Percentiles rank a stretch among this genome's conserved stretches.
Conservation (phyloP, 805 yeast genomes). For the Sungouiella blattae region DNA sequence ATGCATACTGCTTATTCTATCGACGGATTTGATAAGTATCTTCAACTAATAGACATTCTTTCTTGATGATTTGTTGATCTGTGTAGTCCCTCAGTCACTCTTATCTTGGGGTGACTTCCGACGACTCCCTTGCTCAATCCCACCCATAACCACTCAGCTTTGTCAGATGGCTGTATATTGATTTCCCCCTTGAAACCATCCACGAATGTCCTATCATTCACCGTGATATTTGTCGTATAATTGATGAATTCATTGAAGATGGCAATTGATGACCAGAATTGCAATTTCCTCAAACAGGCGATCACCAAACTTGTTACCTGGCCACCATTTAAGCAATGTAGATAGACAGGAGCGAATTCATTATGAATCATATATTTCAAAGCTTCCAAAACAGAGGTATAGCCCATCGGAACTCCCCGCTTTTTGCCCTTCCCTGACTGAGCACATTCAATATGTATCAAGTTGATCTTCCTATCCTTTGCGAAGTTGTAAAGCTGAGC, state of each 20-base stretch:
- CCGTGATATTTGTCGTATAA: conserved; percentile 72
- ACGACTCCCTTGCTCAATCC: conserved; percentile 60
- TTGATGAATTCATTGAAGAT: conserved; percentile 81
- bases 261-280: conserved; percentile 86
- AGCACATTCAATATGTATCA: conserved; percentile 66
- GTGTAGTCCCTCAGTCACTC: conserved; percentile 21
- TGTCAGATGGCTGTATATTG: conserved; percentile 39
- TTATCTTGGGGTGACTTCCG: conserved; percentile 52
- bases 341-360: conserved; percentile 64
- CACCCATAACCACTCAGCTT: conserved; percentile 64
- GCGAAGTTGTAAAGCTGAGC: conserved; percentile 52
- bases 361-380: conserved; percentile 60
- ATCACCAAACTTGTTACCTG: conserved; percentile 79
- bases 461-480: conserved; percentile 46
- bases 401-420: conserved; percentile 76
- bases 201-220: conserved; percentile 79
- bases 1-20: conserved; percentile 83
- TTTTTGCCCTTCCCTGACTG: conserved; percentile 76
- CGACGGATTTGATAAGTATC: conserved; percentile 30
- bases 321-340: conserved; percentile 89
- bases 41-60: not conserved
- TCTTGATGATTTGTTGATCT: not conserved
- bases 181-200: conserved; percentile 72
- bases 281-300: conserved; percentile 80
- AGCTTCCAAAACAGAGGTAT: conserved; percentile 55